Evolutionary conservation across 306 rosid genomes (phyloP), one percentile per base, ranked within the genome.

Genomic region (Crataegus laevigata): DNA sequence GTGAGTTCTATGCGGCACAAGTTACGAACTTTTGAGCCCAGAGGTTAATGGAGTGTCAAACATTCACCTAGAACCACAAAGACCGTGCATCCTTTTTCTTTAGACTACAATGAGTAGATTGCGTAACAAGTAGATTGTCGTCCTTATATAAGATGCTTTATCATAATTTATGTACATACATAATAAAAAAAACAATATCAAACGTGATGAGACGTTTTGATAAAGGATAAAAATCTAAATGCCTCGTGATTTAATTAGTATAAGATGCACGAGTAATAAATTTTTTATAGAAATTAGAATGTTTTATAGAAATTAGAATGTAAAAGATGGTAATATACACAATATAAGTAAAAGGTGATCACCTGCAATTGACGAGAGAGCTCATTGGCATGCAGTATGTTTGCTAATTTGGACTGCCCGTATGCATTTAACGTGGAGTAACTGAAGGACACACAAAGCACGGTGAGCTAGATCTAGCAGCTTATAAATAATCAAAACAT

Each of bases 351-450:
- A 47, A 47, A 43, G 14, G 15, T 36, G 40, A 19, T 89, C 64
- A 94, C 98, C 93, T 82, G 54, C 26, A 94, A 79, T 75, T 85
- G 94, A 72, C 92, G 96, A 45, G 93, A 84, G 22, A 94, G 91
- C 80, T 91, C 98, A 10, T 87, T 89, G 57, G 87, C 82, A 24
- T 91, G 98, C 14, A 94, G 74, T 70, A 94, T 81, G 88, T 91
- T 94, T 38, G 97, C 93, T 69, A 91, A 74, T 77, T 91, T 94
- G 80, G 97, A 94, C 58, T 94, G 98, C 13, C 98, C 98, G 40
- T 94, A 94, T 0, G 98, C 97, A 66, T n/a, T 89, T 78, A 91
- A 88, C 83, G 90, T 93, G 7, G 89, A 87, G 80, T 94, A 94
- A 75, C 98, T 94, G 85, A 72, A 22, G 24, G 59, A 24, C 21